phyloP scores from a whole-genome alignment of 2,329 filamentous ascomycete species.

The Phaeosphaeriaceae sp. region DNA sequence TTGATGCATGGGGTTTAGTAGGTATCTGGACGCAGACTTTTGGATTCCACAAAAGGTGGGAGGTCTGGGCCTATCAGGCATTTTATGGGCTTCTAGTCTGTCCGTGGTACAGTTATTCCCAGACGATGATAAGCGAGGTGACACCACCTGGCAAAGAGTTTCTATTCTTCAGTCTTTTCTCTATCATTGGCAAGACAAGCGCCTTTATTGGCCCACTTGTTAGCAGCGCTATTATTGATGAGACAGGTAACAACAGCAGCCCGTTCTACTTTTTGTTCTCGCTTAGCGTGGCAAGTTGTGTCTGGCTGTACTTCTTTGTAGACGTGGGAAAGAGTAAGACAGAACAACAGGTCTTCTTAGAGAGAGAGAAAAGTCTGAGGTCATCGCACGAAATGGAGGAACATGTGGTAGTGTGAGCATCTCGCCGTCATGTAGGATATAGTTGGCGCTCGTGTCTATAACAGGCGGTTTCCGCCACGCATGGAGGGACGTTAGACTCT shows the following conservation, averaged over 20 bases:
- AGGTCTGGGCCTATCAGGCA: slow-evolving; percentile 57
- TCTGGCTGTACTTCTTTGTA: slow-evolving; percentile 31
- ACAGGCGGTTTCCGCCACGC: too few species aligned
- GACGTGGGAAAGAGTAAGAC: slow-evolving; percentile 31
- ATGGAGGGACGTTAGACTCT: too few species aligned
- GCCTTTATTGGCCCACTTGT: slow-evolving; percentile 73
- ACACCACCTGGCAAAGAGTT: slow-evolving; percentile 73
- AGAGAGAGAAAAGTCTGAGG: slow-evolving; percentile 25
- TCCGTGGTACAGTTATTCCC: slow-evolving; percentile 73
- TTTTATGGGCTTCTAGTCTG: slow-evolving; percentile 72
- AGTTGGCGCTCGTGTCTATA: too few species aligned
- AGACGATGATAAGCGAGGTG: slow-evolving; percentile 74
- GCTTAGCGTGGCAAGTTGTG: slow-evolving; percentile 28
- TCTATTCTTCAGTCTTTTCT: slow-evolving; percentile 73
- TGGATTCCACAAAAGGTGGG: slow-evolving; percentile 61
- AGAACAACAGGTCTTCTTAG: slow-evolving; percentile 30
- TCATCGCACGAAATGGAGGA: too few species aligned
- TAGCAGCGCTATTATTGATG: slow-evolving; percentile 72
- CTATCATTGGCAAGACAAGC: slow-evolving; percentile 71
- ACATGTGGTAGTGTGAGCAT: too few species aligned
- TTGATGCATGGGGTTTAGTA: slow-evolving; percentile 66
- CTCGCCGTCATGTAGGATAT: too few species aligned
- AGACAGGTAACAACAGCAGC: slow-evolving; percentile 62
- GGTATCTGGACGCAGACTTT: slow-evolving; percentile 63
- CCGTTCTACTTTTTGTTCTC: slow-evolving; percentile 68